Evolutionary conservation across 352 stramenopile species (phyloP), one percentile per base, ranked within the genome.

Genomic region (Globisporangium apiculatum): DNA sequence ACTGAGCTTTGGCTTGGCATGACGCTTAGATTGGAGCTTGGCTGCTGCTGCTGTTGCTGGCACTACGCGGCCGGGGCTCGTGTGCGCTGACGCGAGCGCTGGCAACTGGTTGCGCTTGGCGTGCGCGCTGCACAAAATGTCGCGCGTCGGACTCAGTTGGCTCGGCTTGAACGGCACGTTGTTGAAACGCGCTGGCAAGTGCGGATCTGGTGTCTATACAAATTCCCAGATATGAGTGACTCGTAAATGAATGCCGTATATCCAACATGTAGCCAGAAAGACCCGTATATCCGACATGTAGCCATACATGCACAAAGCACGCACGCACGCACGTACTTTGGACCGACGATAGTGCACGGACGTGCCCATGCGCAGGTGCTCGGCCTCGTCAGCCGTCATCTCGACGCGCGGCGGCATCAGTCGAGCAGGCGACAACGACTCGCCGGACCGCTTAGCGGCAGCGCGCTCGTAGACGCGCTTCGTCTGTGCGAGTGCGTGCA

Each of bases 101-200:
- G 73, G 78, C 0, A 88, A 36, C 58, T 82, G 74, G 0, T 65
- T 86, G 36, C 73, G 56, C 31, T 80, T 84, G 31, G 65, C 69
- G 61, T 83, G 78, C 4, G 71, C 54, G 31, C 68, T 60, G 41
- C 72, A 69, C 24, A 88, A 40, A 56, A 88, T 83, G 12, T 88
- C 78, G 11, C 60, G 71, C 18, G 67, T 85, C 5, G 69, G 65
- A 43, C 67, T 83, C 12, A 81, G 65, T 70, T 86, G 67, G 51
- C 74, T 86, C 35, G 69, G 64, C 41, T 61, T 75, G 58, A 80
- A 88, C n/a, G 78, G 73, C 37, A 88, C 58, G 35, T 72, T 72
- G 36, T 88, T 88, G 62, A 85, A 86, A 42, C 78, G 63, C 7
- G 78, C 78, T 17, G 78, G 78, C 5, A 88, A 49, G 52, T 86